A percentile compares a stretch with the other conserved stretches of the same genome.
Conservation (phyloP, 2,329 filamentous ascomycete species). For the Fusarium sp. region DNA sequence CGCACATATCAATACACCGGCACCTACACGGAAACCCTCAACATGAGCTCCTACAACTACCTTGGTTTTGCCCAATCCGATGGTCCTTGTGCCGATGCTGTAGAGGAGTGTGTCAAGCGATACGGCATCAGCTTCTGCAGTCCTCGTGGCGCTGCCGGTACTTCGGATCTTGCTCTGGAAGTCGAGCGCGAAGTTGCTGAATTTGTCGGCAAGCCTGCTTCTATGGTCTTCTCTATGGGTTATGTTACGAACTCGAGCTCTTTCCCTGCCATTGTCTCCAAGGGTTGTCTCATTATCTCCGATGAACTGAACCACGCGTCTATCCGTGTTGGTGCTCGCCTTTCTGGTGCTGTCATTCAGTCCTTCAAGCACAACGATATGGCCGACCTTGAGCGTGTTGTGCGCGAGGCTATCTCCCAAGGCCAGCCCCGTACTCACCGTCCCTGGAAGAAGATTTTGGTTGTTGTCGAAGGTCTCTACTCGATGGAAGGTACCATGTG, state of each 20-base stretch:
- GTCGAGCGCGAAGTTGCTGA: conserved; percentile 90
- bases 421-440: conserved; percentile 98
- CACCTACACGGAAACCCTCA: conserved; percentile 92
- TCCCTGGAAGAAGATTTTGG: conserved; percentile 98
- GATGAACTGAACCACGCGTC: conserved; percentile 98
- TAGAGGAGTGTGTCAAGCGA: conserved; percentile 85
- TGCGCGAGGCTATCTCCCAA: conserved; percentile 94
- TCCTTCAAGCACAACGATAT: conserved; percentile 99
- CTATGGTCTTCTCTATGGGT: conserved; percentile 99
- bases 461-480: conserved; percentile 96
- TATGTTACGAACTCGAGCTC: conserved; percentile 95
- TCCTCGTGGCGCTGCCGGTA: conserved; percentile 85
- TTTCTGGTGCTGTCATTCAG: conserved; percentile 93
- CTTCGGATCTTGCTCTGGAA: conserved; percentile 86
- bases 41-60: conserved; percentile 99
- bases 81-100: conserved; percentile 93
- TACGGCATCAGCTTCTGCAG: conserved; percentile 88
- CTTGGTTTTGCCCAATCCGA: conserved; percentile 98
- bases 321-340: conserved; percentile 92
- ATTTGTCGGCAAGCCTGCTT: conserved; percentile 93
- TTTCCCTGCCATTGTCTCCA: conserved; percentile 92
- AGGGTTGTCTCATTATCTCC: conserved; percentile 93
- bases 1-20: conserved; percentile 89
- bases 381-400: conserved; percentile 83
- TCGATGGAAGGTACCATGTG: conserved; percentile 99